These are phyloP conservation scores for Bretziella fagacearum DNA, from an alignment of 2,329 filamentous ascomycete genomes.

Conservation along the genomic window DNA sequence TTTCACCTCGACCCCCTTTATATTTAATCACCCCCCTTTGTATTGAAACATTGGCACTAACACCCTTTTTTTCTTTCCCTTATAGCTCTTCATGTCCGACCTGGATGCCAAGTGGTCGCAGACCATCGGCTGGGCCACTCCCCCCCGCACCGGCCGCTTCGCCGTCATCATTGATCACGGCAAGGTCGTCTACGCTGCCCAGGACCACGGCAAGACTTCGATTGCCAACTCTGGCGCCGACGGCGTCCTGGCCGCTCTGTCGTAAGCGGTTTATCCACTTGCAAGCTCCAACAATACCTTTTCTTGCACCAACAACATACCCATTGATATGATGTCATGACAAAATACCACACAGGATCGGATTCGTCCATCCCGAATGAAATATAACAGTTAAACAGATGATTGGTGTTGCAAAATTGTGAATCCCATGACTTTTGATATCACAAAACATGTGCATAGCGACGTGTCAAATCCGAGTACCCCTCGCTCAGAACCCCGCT, in stretches of 20 bases:
- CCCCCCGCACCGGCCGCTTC: conserved; percentile 61
- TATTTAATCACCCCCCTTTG: neutral
- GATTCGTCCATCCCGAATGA: neutral
- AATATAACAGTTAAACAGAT: neutral
- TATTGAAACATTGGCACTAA: neutral
- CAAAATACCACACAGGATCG: neutral
- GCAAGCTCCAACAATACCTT: neutral
- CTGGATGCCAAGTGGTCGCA: conserved; percentile 52
- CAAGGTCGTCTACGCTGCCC: conserved; percentile 66
- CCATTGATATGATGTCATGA: conserved; percentile 8
- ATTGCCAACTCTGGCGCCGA: conserved; percentile 36
- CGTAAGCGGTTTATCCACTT: conserved; percentile 23
- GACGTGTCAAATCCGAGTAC: too few relatives aligned
- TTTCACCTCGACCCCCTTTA: conserved; percentile 12
- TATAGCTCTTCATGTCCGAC: conserved; percentile 60
- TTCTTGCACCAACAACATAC: neutral
- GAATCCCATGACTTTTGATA: too few relatives aligned
- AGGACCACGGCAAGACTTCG: conserved; percentile 38
- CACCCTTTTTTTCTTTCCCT: conserved; percentile 1
- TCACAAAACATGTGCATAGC: too few relatives aligned
- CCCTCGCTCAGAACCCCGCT: too few relatives aligned
- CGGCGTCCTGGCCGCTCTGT: conserved; percentile 34
- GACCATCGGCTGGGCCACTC: conserved; percentile 58
- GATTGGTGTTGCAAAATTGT: neutral
- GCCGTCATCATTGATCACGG: conserved; percentile 70